Percentiles rank a stretch among this genome's conserved stretches.
These are phyloP conservation scores for Penicillium palitans DNA, from an alignment of 2,329 filamentous ascomycete species.

Conservation along the genomic window DNA sequence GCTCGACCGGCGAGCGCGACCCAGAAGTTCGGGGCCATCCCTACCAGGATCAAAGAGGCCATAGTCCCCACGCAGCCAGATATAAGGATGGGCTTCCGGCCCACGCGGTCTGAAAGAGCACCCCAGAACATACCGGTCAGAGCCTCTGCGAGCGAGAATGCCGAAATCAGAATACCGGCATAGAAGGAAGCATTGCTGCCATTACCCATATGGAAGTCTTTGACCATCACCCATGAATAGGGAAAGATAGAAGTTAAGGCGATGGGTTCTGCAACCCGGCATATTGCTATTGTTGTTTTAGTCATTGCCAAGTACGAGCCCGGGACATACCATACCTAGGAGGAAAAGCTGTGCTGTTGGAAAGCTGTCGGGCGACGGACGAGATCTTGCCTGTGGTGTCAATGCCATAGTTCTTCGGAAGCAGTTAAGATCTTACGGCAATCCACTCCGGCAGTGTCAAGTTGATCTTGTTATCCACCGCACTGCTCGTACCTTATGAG, in stretches of 20 bases:
- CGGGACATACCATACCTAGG: slow-evolving; percentile 62
- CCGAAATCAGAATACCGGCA: slow-evolving; percentile 81
- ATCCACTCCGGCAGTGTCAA: slow-evolving; percentile 27
- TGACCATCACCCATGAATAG: slow-evolving; percentile 83
- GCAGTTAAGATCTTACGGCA: slow-evolving; percentile 55
- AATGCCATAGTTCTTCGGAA: slow-evolving; percentile 58
- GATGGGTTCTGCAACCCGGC: slow-evolving; percentile 88
- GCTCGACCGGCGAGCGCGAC: slow-evolving; percentile 73
- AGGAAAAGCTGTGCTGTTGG: slow-evolving; percentile 80
- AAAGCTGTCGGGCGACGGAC: slow-evolving; percentile 67
- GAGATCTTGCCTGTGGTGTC: slow-evolving; percentile 57
- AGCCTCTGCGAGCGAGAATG: slow-evolving; percentile 80
- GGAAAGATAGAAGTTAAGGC: slow-evolving; percentile 91
- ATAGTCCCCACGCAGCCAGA: slow-evolving; percentile 80
- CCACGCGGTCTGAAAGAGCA: slow-evolving; percentile 74
- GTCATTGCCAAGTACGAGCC: background rate
- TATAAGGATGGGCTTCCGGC: slow-evolving; percentile 81
- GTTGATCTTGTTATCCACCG: slow-evolving; percentile 2
- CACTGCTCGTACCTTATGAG: background rate
- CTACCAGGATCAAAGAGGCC: slow-evolving; percentile 78
- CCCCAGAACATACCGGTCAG: slow-evolving; percentile 89
- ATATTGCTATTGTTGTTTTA: slow-evolving; percentile 64
- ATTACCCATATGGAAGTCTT: slow-evolving; percentile 70
- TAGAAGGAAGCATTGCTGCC: slow-evolving; percentile 80
- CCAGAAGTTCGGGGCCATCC: slow-evolving; percentile 81